phyloP scores from a whole-genome alignment of 805 yeast species.

The Lipomyces japonicus region DNA sequence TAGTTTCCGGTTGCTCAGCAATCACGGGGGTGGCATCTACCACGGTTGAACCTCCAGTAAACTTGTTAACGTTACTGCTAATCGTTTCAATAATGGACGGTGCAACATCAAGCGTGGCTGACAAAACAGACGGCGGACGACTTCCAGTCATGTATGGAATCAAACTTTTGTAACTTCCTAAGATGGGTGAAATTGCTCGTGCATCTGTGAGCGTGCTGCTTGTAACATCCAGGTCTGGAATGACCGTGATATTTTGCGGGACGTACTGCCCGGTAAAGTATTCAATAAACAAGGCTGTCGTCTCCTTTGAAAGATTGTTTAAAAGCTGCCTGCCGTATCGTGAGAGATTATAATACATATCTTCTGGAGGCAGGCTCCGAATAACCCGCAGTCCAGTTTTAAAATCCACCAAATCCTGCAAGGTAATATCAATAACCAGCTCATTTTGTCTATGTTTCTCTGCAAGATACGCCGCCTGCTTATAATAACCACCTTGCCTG shows the following conservation, averaged over 20 bases:
- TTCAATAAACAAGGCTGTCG: slow-evolving; percentile 76
- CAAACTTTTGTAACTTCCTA: slow-evolving; percentile 15
- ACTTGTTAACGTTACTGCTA: slow-evolving; percentile 16
- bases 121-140: slow-evolving; percentile 20
- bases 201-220: background rate
- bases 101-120: slow-evolving; percentile 9
- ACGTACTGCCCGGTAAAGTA: slow-evolving; percentile 83
- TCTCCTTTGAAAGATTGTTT: slow-evolving; percentile 67
- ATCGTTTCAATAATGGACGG: slow-evolving; percentile 20
- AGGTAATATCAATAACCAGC: slow-evolving; percentile 67
- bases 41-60: slow-evolving; percentile 3
- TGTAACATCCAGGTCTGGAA: slow-evolving; percentile 15
- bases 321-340: slow-evolving; percentile 63
- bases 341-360: slow-evolving; percentile 65
- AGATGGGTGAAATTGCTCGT: slow-evolving; percentile 12
- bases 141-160: slow-evolving; percentile 22
- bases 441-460: slow-evolving; percentile 68
- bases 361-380: slow-evolving; percentile 67
- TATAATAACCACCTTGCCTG: slow-evolving; percentile 63
- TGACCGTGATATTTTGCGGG: slow-evolving; percentile 37
- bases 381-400: slow-evolving; percentile 61
- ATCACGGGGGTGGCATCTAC: background rate
- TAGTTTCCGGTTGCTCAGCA: slow-evolving; percentile 2
- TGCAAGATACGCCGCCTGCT: slow-evolving; percentile 67
- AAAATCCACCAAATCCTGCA: slow-evolving; percentile 62